Base-by-base conservation (phyloP, 352 stramenopile species). In the Pythium sp. region DNA sequence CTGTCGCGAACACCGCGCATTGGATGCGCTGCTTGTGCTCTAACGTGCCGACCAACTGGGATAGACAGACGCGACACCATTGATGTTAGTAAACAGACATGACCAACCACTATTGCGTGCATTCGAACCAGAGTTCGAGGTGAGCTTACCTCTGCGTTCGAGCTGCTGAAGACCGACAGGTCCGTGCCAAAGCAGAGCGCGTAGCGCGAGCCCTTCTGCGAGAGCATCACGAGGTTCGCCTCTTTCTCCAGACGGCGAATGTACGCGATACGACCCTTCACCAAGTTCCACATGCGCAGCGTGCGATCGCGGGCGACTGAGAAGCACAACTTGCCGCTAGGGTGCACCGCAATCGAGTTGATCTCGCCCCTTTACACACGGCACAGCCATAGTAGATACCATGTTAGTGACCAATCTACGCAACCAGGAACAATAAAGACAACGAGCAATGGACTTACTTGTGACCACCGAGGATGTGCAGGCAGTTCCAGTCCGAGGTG, bases 231-330 rank as follows among this genome's bases (percentile, higher is more conserved):
- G 22, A 89, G 65, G 30, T 83, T 77, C 11, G 89, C 84, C 67
- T 95, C 86, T 55, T 92, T 89, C 64, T 95, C 89, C 2, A 96
- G 74, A 24, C 89, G 85, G 34, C 87, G 85, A 65, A 96, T 96
- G 74, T 91, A 96, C 12, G 86, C 86, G n/a, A 91, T 92, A 53
- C 89, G 87, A 24, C 90, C 90, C 57, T 95, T 95, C 32, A 97
- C 85, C 2, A 97, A 70, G 74, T 97, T 96, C 90, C 90, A 97
- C 84, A 97, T 93, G 46, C 89, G 86, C 70, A 97, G 71, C 55
- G 89, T 97, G 56, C 83, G 79, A 53, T 97, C 90, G 9, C 79
- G 79, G 6, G 87, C 86, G 3, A 95, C 85, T 1, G 89, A 96
- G 41, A 97, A 91, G 56, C 87, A 92, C 55, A 97, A 53, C 66